phyloP scores from a whole-genome alignment of 2,329 filamentous ascomycete species.

The Mycosphaerella arachidis region DNA sequence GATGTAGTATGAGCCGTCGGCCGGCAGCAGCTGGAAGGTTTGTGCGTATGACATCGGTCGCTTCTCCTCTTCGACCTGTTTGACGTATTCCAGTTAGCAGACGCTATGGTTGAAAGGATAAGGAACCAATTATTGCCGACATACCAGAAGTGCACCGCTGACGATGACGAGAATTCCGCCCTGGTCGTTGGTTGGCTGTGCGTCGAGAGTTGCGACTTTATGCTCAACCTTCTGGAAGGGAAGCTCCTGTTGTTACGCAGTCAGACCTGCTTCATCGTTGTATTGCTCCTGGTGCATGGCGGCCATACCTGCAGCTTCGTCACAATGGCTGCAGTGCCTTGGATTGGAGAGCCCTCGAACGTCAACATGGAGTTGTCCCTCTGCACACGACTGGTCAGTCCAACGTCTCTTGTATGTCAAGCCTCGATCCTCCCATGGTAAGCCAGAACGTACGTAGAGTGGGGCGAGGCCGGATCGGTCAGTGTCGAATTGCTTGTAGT shows the following conservation, averaged over 20 bases:
- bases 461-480: slow-evolving; percentile 60
- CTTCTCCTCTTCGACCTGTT: slow-evolving; percentile 77
- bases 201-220: slow-evolving; percentile 70
- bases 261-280: neutral
- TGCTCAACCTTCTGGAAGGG: slow-evolving; percentile 81
- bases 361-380: slow-evolving; percentile 85
- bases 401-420: neutral
- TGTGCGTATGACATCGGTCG: slow-evolving; percentile 89
- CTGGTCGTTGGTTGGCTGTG: slow-evolving; percentile 66
- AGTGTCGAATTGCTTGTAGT: slow-evolving; percentile 82
- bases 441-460: slow-evolving; percentile 66
- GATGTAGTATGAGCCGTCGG: slow-evolving; percentile 72
- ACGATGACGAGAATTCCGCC: slow-evolving; percentile 81
- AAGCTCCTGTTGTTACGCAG: slow-evolving; percentile 57
- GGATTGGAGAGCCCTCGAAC: slow-evolving; percentile 68
- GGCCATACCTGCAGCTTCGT: slow-evolving; percentile 72
- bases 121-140: slow-evolving; percentile 48
- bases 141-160: slow-evolving; percentile 68
- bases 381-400: slow-evolving; percentile 44
- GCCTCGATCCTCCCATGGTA: neutral
- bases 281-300: neutral
- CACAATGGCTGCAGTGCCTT: slow-evolving; percentile 63
- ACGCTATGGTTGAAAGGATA: neutral
- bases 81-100: neutral
- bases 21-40: slow-evolving; percentile 76